phyloP scores from a whole-genome alignment of 1,284 basidiomycete species.

The Rhizoctonia solani region DNA sequence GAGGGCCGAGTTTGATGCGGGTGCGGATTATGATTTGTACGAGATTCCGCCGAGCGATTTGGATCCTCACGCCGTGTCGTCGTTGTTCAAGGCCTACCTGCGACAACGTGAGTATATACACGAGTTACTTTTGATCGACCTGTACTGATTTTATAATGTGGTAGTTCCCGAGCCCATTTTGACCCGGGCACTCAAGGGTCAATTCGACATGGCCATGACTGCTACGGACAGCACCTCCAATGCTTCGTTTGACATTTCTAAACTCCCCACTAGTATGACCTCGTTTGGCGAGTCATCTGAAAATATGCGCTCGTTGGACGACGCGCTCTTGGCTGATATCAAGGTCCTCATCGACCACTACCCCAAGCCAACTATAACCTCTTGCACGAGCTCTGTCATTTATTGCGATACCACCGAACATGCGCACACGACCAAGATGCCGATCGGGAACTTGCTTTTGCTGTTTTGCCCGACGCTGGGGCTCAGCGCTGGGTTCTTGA shows the following conservation, averaged over 20 bases:
- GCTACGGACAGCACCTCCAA: constrained; percentile 38
- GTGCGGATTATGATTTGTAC: constrained; percentile 80
- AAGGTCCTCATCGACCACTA: constrained; percentile 60
- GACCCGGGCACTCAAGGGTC: constrained; percentile 66
- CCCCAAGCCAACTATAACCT: constrained; percentile 74
- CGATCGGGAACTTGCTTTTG: constrained; percentile 75
- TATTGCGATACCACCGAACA: constrained; percentile 70
- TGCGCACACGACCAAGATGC: constrained; percentile 78
- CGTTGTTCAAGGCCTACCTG: constrained; percentile 57
- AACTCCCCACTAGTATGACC: constrained; percentile 19
- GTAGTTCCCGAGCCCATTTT: constrained; percentile 82
- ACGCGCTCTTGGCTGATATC: constrained; percentile 33
- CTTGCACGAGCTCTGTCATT: constrained; percentile 69
- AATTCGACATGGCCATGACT: constrained; percentile 74
- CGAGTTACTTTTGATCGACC: background rate
- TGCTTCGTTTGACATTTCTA: constrained; percentile 19
- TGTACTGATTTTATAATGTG: background rate
- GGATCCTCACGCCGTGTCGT: constrained; percentile 90
- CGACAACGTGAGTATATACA: constrained; percentile 49
- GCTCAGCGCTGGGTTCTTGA: constrained; percentile 75
- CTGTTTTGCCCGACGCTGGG: constrained; percentile 80
- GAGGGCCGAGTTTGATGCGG: constrained; percentile 81
- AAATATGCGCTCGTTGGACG: constrained; percentile 17
- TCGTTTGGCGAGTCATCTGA: constrained; percentile 31
- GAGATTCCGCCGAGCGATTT: constrained; percentile 78